These are phyloP conservation scores for Candida sakaeoensis DNA, from an alignment of 805 yeast species.

Conservation along the genomic window DNA sequence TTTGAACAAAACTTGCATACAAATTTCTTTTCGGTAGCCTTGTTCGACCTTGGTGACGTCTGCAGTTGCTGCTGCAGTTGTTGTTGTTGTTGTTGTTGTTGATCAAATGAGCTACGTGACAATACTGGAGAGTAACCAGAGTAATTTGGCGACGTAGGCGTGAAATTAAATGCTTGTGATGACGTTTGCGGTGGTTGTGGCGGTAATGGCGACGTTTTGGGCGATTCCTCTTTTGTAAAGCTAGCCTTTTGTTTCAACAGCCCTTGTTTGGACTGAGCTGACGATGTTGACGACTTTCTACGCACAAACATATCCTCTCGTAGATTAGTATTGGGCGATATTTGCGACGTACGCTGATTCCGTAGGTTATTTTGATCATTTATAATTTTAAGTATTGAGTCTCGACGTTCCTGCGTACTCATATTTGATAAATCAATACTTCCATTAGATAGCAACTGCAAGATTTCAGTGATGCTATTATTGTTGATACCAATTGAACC, in stretches of 20 bases:
- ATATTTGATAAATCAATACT: conserved; percentile 36
- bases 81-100: conserved; percentile 1
- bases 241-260: neutral
- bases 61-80: conserved; percentile 13
- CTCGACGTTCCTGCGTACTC: conserved; percentile 39
- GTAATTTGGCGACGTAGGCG: conserved; percentile 36
- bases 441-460: conserved; percentile 30
- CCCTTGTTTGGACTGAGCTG: conserved; percentile 4
- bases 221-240: neutral
- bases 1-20: conserved; percentile 77
- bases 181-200: conserved; percentile 28
- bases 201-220: conserved; percentile 1
- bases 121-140: conserved; percentile 2
- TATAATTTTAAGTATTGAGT: conserved; percentile 34
- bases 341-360: conserved; percentile 11
- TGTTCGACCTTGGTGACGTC: conserved; percentile 8
- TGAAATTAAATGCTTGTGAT: conserved; percentile 25
- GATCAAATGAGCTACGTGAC: neutral
- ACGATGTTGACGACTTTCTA: conserved; percentile 11
- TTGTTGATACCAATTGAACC: conserved; percentile 17
- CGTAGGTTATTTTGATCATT: conserved; percentile 27
- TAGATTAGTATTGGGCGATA: conserved; percentile 18
- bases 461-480: conserved; percentile 30
- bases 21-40: conserved; percentile 46
- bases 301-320: conserved; percentile 40